Evolutionary conservation across 495 filamentous ascomycete species (phyloP), one percentile per base, ranked within the genome.

Genomic region (Hypoxylon intermedium): DNA sequence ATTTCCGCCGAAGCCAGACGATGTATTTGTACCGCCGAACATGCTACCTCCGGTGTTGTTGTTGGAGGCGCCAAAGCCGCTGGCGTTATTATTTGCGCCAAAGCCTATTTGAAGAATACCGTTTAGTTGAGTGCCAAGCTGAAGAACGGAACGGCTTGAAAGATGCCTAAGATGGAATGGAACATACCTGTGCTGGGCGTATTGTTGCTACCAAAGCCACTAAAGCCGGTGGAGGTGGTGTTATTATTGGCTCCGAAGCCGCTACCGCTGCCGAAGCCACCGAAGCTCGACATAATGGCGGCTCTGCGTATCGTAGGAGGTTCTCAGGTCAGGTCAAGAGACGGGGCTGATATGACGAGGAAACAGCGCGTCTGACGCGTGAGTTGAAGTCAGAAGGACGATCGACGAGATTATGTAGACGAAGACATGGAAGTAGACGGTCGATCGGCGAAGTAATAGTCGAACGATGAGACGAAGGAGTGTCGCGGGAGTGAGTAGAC

Each of bases 221-320:
- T 73, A 63, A 81, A 88, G 52, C 78, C 82, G 59, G 77, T 77
- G 49, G 77, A 79, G 58, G 81, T 76, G 33, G 81, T 75, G 67
- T 84, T 84, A 58, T 79, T 83, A 64, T 82, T 77, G 72, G 76
- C 79, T 16, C 72, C 71, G 57, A 78, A 73, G 58, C 74, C 73
- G 66, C 79, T 58, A 45, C 65, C 58, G 36, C 36, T 42, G 20
- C 68, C 68, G 41, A 71, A 71, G 15, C 68, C 61, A 41, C 78
- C 75, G 64, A 82, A 82, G 49, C 9, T 37, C 54, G 77, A 77
- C 75, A 83, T 83, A 72, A 58, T 78, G 57, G 53, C 58, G 67
- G 51, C n/a, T 76, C 42, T 45, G 43, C 34, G 18, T 58, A 44
- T 16, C 51, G 44, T 30, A 36, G 37, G 41, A 34, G 5, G n/a